Base-by-base conservation (phyloP, 148 eudicot species). In the Nyssa sinensis region DNA sequence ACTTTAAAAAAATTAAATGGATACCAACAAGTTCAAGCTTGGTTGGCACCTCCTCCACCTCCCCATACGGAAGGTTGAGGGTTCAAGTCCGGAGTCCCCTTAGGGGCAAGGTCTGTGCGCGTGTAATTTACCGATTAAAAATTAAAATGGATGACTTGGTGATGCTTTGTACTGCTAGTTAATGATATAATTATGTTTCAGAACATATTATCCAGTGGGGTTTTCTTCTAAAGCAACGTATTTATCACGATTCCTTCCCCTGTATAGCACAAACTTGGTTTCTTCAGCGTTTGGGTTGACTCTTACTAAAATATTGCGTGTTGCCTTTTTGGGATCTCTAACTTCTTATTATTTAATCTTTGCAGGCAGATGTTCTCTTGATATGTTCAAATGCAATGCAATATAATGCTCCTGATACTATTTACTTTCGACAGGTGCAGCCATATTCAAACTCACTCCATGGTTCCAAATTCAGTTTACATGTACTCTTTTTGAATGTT, bases 371-470 rank as follows among this genome's bases (percentile, higher is more conserved):
- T 72, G 78, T 94, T 17, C 62, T 78, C 51, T 83, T 87, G 83
- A 94, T 94, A 66, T 90, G 91, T 76, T 79, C 95, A 17, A 94
- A 94, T 82, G 98, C 97, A 70, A 94, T 94, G 98, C 81, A 88
- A 69, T 94, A 94, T 60, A 94, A 94, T 75, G 79, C 93, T 76
- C 75, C 93, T 49, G 88, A 89, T 72, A 89, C 97, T 5, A 67
- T 94, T 82, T 94, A 86, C 76, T 87, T 80, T 75, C 89, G 97
- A 47, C 98, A 94, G 94, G 98, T 94, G 84, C 64, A 76, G 27
- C 49, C 53, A 34, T 69, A 41, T 34, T 60, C 44, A 24, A 47
- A 17, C 16, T 35, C 29, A 30, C 67, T 69, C 68, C 34, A 6
- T 57, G 47, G 17, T 71, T 53, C 44, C 61, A 13, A 67, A 63